A percentile compares a stretch with the other conserved stretches of the same genome.
These are phyloP conservation scores for Saturnispora mendoncae DNA, from an alignment of 805 yeast genomes.

Conservation along the genomic window DNA sequence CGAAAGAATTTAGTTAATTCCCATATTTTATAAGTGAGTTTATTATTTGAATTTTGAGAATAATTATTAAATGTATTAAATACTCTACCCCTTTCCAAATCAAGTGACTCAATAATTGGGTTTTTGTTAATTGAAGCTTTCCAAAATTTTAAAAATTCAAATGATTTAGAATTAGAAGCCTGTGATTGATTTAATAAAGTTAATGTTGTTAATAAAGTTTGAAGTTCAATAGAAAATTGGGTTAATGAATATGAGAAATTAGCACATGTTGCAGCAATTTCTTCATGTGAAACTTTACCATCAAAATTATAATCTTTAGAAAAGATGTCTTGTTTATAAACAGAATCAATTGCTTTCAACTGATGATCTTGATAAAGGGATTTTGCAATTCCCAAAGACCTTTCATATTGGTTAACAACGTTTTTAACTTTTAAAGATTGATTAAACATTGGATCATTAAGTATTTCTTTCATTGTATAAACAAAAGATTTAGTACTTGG, in stretches of 20 bases:
- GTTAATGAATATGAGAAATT: conserved; percentile 61
- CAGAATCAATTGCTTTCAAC: conserved; percentile 42
- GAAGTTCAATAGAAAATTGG: conserved; percentile 52
- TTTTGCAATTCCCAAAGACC: conserved; percentile 42
- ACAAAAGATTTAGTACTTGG: conserved; percentile 65
- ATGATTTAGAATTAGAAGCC: conserved; percentile 26
- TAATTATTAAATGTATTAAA: neutral
- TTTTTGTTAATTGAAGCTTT: conserved; percentile 11
- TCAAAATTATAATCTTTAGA: conserved; percentile 29
- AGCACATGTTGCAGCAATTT: conserved; percentile 77
- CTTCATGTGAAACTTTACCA: conserved; percentile 57
- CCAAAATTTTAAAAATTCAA: conserved; percentile 53
- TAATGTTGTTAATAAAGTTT: conserved; percentile 36
- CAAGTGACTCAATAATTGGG: conserved; percentile 1
- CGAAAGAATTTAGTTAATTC: conserved; percentile 41
- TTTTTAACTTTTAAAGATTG: conserved; percentile 29
- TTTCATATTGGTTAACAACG: conserved; percentile 35
- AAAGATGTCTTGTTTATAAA: conserved; percentile 51
- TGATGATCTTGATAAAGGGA: conserved; percentile 51
- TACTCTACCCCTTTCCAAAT: conserved; percentile 10
- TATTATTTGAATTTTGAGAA: conserved; percentile 4
- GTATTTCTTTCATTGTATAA: conserved; percentile 52
- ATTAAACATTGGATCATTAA: conserved; percentile 52
- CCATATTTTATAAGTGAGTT: conserved; percentile 37
- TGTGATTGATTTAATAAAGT: conserved; percentile 21